Conservation (phyloP, 2,329 filamentous ascomycete genomes). For the Xylariaceae sp. region DNA sequence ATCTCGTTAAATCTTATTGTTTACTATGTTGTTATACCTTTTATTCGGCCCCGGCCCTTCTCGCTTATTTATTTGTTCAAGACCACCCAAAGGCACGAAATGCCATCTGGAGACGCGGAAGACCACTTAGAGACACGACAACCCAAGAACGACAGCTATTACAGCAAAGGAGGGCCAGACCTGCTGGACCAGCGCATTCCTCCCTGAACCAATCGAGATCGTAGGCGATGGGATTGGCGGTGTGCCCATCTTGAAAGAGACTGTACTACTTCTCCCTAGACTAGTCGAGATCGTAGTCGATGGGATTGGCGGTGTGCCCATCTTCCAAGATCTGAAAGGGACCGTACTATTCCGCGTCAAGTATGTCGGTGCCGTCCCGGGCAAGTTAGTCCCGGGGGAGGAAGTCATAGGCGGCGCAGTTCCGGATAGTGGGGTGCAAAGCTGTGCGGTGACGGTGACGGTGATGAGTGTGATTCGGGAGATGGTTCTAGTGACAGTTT, state of each 20-base stretch:
- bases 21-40: no score
- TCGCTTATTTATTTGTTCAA: no score
- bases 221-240: no score
- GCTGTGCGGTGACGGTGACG: slow-evolving; percentile 1
- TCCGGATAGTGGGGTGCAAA: neutral
- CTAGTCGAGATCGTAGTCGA: no score
- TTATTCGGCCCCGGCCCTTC: no score
- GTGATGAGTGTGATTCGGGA: neutral
- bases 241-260: no score
- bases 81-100: no score
- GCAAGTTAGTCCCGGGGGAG: neutral
- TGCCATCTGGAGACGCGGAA: neutral
- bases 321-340: neutral
- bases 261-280: no score
- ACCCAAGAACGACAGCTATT: neutral
- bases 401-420: neutral
- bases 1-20: no score
- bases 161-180: neutral
- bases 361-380: neutral
- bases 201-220: slow-evolving; percentile 6
- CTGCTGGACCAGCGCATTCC: slow-evolving; percentile 1
- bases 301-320: no score
- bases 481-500: neutral
- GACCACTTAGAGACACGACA: slow-evolving; percentile 4
- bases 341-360: slow-evolving; percentile 1